Evolutionary conservation across 1,284 basidiomycete genomes (phyloP), one percentile per base, ranked within the genome.

Genomic region (Inonotus obliquus): DNA sequence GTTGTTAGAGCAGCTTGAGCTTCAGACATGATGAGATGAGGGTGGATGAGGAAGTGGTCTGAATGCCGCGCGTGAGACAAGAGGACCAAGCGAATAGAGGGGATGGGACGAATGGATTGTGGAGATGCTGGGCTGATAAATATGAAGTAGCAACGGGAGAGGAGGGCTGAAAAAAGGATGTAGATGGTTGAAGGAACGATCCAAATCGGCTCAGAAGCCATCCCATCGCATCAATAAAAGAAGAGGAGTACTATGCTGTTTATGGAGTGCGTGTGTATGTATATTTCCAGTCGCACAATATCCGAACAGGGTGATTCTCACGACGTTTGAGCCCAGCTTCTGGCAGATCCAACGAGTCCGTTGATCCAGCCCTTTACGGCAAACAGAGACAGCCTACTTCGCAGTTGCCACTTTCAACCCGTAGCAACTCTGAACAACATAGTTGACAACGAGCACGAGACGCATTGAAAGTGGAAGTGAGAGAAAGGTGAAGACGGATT

Each of bases 1-100:
- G 41, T 73, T 75, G 51, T 62, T 56, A 57, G n/a, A n/a, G n/a
- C n/a, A n/a, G n/a, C 64, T 68, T 60, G 66, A 67, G 17, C 57
- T 63, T n/a, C 54, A 41, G 9, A 11, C 7, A n/a, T 25, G 23
- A 5, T 61, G 57, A 35, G 14, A n/a, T 4, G 5, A 63, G 51
- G 25, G 57, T 58, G 35, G 11, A 21, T 10, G 47, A 23, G 14
- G 67, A 23, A 10, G n/a, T 25, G 1, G 23, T 10, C 13, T 7
- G 29, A 27, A 32, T 23, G 23, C n/a, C 11, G 17, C 7, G 19
- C 44, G 23, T 63, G 32, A 71, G 63, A 4, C 70, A 66, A 14
- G 67, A 14, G 35, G 17, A 57, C 13, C 27, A 25, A 25, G 44
- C n/a, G 29, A 10, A 23, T n/a, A 48, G 45, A 27, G 57, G 48